Percentiles rank a stretch among this genome's conserved stretches.
Evolutionary conservation across 2,329 filamentous ascomycete genomes (phyloP).

Genomic region (Aspergillus ochraceus): DNA sequence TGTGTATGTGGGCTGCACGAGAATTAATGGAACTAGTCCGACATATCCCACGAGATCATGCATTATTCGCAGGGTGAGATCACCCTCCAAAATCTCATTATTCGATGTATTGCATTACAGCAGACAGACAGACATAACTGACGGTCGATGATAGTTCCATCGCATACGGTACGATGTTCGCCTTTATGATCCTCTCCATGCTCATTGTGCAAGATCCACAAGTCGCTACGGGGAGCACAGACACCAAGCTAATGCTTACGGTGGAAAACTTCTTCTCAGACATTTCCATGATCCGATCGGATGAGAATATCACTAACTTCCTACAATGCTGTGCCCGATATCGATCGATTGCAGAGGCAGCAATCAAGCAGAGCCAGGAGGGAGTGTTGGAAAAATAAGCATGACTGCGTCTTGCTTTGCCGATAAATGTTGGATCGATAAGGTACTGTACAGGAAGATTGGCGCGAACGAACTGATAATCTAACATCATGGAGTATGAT

Average conservation of each 20-base stretch:
- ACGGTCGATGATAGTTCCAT: not conserved
- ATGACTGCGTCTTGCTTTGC: not conserved
- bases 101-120: not conserved
- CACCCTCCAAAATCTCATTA: not conserved
- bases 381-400: not conserved
- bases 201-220: not conserved
- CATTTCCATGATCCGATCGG: not conserved
- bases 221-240: not conserved
- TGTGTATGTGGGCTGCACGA: constrained; percentile 1
- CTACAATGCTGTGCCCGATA: not conserved
- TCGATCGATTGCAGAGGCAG: not conserved
- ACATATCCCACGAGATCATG: constrained; percentile 1
- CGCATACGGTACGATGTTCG: not conserved
- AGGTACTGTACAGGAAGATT: too few species aligned
- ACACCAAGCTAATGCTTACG: not conserved
- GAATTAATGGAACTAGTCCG: not conserved
- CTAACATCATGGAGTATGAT: too few species aligned
- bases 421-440: too few species aligned
- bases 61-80: constrained; percentile 2
- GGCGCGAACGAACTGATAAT: too few species aligned
- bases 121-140: not conserved
- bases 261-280: not conserved
- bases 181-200: not conserved
- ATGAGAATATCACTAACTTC: not conserved
- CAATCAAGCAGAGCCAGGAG: not conserved